phyloP scores from a whole-genome alignment of 441 rosid genomes.

The Breynia disticha region DNA sequence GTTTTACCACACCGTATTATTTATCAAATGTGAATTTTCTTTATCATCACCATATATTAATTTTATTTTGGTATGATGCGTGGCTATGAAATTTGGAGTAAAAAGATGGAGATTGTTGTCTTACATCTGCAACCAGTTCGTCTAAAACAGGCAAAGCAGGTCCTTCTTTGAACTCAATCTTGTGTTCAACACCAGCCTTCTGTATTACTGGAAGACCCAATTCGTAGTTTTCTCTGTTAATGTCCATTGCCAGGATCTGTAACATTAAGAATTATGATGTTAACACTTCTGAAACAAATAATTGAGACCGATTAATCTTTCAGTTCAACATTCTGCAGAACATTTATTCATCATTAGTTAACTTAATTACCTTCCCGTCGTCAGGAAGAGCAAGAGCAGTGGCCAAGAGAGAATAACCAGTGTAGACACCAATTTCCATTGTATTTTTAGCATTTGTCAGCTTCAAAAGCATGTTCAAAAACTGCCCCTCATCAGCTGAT shows the following conservation, averaged over 20 bases:
- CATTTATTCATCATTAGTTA: constrained; percentile 13
- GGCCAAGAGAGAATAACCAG: constrained; percentile 91
- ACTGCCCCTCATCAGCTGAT: constrained; percentile 93
- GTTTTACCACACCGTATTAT: constrained; percentile 7
- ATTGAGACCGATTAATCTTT: too few relatives aligned
- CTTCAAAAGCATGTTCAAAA: constrained; percentile 67
- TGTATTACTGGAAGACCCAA: constrained; percentile 76
- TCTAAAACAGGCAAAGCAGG: constrained; percentile 95
- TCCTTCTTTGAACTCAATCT: constrained; percentile 87
- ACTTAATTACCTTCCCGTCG: constrained; percentile 68
- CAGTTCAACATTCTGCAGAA: too few relatives aligned
- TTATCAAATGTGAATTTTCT: too few relatives aligned
- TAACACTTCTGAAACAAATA: too few relatives aligned
- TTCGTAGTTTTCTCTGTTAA: constrained; percentile 84
- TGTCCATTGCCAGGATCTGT: constrained; percentile 94
- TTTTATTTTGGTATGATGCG: too few relatives aligned
- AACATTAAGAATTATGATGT: too few relatives aligned
- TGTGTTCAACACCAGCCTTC: constrained; percentile 91
- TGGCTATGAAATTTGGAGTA: background rate
- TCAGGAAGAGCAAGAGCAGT: constrained; percentile 97
- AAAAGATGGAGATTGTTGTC: constrained; percentile 1
- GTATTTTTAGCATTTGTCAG: constrained; percentile 92
- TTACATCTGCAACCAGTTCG: constrained; percentile 69
- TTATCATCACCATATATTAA: background rate
- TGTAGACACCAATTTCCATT: constrained; percentile 98